phyloP scores from a whole-genome alignment of 2,329 filamentous ascomycete species.

The Berkeleyomyces basicola region DNA sequence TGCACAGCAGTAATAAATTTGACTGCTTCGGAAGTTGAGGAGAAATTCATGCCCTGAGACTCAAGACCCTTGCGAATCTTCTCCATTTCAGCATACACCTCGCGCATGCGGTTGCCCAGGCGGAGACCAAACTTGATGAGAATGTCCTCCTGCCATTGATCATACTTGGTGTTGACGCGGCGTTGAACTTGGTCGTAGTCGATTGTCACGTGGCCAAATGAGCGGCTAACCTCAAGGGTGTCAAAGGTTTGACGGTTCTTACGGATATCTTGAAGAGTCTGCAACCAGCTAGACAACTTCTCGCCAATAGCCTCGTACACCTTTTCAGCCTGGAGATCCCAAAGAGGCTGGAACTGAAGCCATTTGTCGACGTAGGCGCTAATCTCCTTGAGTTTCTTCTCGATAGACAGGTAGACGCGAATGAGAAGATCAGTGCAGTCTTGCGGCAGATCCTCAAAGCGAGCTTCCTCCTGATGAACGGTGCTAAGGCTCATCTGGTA shows the following conservation, averaged over 20 bases:
- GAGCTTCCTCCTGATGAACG: constrained; percentile 43
- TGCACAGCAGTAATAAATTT: constrained; percentile 98
- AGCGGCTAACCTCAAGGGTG: constrained; percentile 81
- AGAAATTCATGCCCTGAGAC: constrained; percentile 78
- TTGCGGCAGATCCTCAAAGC: constrained; percentile 72
- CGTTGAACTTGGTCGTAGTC: constrained; percentile 98
- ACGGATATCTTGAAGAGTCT: constrained; percentile 89
- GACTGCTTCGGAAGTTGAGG: constrained; percentile 90
- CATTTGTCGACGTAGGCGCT: constrained; percentile 87
- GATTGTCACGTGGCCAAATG: constrained; percentile 86
- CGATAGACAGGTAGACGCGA: constrained; percentile 66
- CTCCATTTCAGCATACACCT: constrained; percentile 82
- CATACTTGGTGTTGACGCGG: constrained; percentile 97
- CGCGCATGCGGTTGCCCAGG: constrained; percentile 76
- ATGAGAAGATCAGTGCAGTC: constrained; percentile 66
- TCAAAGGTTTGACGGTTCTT: constrained; percentile 95
- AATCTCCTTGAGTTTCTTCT: constrained; percentile 66
- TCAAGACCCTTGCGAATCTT: constrained; percentile 83
- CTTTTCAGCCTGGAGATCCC: constrained; percentile 92
- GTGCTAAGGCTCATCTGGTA: constrained; percentile 80
- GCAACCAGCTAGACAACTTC: constrained; percentile 81
- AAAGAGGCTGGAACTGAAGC: constrained; percentile 95
- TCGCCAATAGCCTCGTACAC: constrained; percentile 87
- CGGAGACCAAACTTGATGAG: constrained; percentile 81
- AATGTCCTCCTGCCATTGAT: constrained; percentile 98